phyloP scores from a whole-genome alignment of 805 yeast genomes.

The Yamadazyma takamatsuzukensis region DNA sequence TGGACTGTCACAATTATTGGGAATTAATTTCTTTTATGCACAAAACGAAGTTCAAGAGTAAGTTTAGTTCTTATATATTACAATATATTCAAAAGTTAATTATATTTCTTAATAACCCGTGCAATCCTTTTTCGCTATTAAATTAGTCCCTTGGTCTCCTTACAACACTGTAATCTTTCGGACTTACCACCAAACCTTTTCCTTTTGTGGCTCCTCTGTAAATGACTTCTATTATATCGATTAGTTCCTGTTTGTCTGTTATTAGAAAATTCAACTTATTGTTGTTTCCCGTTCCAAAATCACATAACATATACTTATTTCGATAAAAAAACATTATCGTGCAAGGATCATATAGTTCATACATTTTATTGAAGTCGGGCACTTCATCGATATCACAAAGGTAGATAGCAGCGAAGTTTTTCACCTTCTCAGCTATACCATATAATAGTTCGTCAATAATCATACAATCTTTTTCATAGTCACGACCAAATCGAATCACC shows the following conservation, averaged over 20 bases:
- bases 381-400: constrained; percentile 87
- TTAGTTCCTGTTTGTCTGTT: constrained; percentile 80
- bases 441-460: constrained; percentile 84
- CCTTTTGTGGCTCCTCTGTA: constrained; percentile 92
- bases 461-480: constrained; percentile 74
- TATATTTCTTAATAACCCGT: too few species aligned
- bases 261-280: constrained; percentile 81
- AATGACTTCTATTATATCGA: constrained; percentile 85
- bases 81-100: neutral
- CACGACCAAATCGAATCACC: constrained; percentile 84
- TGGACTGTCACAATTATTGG: constrained; percentile 55
- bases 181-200: constrained; percentile 84
- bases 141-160: constrained; percentile 10
- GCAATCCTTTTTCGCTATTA: too few species aligned
- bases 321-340: constrained; percentile 91
- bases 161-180: constrained; percentile 56
- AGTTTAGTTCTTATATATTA: neutral
- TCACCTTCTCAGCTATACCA: constrained; percentile 74
- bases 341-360: constrained; percentile 85
- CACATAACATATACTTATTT: constrained; percentile 97
- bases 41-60: constrained; percentile 41
- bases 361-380: constrained; percentile 85
- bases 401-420: constrained; percentile 84
- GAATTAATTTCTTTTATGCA: constrained; percentile 83
- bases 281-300: constrained; percentile 96